Percentiles rank a stretch among this genome's conserved stretches.
Evolutionary conservation across 805 yeast species (phyloP).

Genomic region (Phaffomyces antillensis): DNA sequence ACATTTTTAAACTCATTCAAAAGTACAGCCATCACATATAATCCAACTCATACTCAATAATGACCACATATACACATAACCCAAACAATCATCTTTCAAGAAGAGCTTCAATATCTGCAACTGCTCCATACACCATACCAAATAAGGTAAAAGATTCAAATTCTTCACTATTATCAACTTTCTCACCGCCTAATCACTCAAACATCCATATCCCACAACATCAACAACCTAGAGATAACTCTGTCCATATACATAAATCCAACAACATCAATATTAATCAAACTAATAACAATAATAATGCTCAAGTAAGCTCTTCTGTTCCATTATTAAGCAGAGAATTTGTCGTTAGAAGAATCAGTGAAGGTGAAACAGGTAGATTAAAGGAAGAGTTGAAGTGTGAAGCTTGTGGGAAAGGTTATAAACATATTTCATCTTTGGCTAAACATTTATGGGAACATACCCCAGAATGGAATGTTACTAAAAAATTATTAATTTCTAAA

Average conservation of each 20-base stretch:
- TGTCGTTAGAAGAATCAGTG: slow-evolving; percentile 76
- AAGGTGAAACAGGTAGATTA: slow-evolving; percentile 78
- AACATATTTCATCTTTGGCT: slow-evolving; percentile 81
- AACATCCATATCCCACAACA: slow-evolving; percentile 11
- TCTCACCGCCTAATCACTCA: slow-evolving; percentile 16
- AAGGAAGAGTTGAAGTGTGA: slow-evolving; percentile 84
- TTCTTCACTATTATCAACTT: slow-evolving; percentile 7
- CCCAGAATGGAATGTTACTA: slow-evolving; percentile 88
- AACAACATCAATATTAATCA: slow-evolving; percentile 2
- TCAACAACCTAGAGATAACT: not conserved
- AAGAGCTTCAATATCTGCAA: slow-evolving; percentile 29
- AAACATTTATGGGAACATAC: slow-evolving; percentile 93
- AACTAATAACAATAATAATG: slow-evolving; percentile 7
- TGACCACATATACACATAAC: slow-evolving; percentile 11
- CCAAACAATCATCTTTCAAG: slow-evolving; percentile 22
- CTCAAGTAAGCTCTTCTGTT: slow-evolving; percentile 24
- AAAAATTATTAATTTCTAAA: slow-evolving; percentile 56
- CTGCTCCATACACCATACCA: slow-evolving; percentile 34
- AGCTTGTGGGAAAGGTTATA: slow-evolving; percentile 88
- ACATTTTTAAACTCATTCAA: no score
- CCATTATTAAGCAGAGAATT: slow-evolving; percentile 51
- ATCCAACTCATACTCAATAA: not conserved
- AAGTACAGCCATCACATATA: no score
- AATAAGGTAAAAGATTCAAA: slow-evolving; percentile 3
- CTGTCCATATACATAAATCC: no score